Evolutionary conservation across 768 basidiomycete species (phyloP).

Genomic region (Xerocomellus intermedius): DNA sequence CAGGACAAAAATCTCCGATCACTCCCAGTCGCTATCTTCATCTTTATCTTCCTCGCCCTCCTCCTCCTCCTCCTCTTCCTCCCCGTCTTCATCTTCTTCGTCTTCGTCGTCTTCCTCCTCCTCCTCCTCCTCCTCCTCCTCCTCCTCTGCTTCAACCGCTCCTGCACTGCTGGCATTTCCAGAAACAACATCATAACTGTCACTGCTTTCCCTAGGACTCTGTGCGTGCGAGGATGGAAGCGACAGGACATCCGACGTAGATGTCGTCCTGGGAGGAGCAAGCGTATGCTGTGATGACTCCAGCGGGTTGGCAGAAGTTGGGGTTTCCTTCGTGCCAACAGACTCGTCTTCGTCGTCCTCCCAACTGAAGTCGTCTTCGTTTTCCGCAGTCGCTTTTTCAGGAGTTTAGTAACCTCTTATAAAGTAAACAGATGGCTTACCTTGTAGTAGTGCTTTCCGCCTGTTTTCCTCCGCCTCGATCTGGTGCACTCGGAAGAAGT

Average conservation of each 20-base stretch:
- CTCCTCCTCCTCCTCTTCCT: constrained; percentile 36
- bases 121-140: constrained; percentile 34
- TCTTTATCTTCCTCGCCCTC: constrained; percentile 11
- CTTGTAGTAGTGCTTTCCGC: constrained; percentile 72
- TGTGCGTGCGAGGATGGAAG: constrained; percentile 35
- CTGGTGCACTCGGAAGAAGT: constrained; percentile 86
- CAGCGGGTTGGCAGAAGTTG: constrained; percentile 8
- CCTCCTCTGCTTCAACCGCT: constrained; percentile 32
- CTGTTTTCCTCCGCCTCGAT: constrained; percentile 76
- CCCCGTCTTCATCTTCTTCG: constrained; percentile 29
- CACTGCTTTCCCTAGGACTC: constrained; percentile 56
- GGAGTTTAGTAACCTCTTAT: constrained; percentile 1
- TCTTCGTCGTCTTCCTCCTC: constrained; percentile 14
- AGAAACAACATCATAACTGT: constrained; percentile 67
- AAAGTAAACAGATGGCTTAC: constrained; percentile 36
- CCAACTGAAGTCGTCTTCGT: constrained; percentile 91
- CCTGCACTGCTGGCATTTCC: constrained; percentile 47
- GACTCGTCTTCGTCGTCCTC: constrained; percentile 86
- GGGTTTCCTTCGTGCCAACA: constrained; percentile 9
- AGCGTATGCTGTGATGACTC: constrained; percentile 25
- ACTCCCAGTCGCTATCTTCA: constrained; percentile 60
- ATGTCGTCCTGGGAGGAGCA: constrained; percentile 21
- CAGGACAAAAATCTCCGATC: constrained; percentile 3
- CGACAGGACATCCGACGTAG: constrained; percentile 20
- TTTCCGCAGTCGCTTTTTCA: constrained; percentile 53